These are phyloP conservation scores for Xylaria venustula DNA, from an alignment of 495 filamentous ascomycete species.

Conservation along the genomic window DNA sequence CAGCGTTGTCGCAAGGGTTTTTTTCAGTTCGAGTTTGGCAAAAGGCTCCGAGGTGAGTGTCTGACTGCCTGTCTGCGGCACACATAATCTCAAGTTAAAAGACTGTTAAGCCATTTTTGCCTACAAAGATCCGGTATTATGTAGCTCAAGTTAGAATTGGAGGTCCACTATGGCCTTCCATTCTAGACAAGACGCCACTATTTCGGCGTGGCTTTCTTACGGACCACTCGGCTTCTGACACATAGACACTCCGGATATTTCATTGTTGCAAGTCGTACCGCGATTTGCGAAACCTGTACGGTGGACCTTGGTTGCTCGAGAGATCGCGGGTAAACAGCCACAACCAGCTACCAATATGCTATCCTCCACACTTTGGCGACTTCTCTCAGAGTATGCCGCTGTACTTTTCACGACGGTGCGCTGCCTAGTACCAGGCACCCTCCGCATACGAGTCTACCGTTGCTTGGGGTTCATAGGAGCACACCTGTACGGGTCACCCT, in stretches of 20 bases:
- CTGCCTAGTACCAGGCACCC: not conserved
- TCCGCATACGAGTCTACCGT: not conserved
- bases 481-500: not conserved
- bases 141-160: not conserved
- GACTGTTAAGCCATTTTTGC: not conserved
- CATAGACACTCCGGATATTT: not conserved
- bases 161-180: conserved; percentile 1
- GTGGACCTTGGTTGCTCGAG: conserved; percentile 1
- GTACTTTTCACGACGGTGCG: not conserved
- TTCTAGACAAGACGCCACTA: not conserved
- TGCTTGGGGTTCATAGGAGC: not conserved
- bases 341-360: not conserved
- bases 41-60: not conserved
- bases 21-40: not conserved
- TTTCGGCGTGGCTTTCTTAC: not conserved
- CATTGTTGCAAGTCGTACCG: not conserved
- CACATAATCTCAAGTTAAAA: not conserved
- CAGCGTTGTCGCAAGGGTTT: not conserved
- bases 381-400: not conserved
- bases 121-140: not conserved
- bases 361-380: not conserved
- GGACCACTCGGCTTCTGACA: not conserved
- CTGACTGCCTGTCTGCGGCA: not conserved
- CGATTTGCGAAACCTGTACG: not conserved
- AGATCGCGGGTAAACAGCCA: not conserved